Evolutionary conservation across 176 grass and related monocot genomes (phyloP), one percentile per base, ranked within the genome.

Genomic region (Aegilops speltoides): DNA sequence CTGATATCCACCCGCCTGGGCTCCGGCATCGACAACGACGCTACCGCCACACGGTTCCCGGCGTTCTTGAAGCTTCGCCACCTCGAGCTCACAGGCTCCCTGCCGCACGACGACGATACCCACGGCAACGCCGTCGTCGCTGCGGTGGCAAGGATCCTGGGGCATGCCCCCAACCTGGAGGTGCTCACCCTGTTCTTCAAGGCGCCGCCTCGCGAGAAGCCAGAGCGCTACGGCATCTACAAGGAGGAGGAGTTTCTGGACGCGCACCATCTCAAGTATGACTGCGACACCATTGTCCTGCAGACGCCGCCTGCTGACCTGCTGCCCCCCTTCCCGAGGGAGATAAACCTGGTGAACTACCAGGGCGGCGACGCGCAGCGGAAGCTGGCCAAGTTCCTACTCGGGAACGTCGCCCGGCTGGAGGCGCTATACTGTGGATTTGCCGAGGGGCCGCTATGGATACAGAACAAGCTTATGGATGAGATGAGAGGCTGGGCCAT

Each of bases 261-360:
- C 33, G 8, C 13, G 14, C 79, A 83, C 33, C 20, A 19, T 17
- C 86, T 88, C 71, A 68, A 13, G n/a, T 83, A 88, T 20, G 14
- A 68, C 70, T 1, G 19, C 41, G 7, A 0, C 17, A 3, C 3
- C 19, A 23, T 68, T 24, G 0, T 14, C 45, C 23, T 37, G 23
- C n/a, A 46, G 6, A 24, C 23, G 7, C 41, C 7, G 23, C 72
- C 23, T 2, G 45, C 16, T 17, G 3, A 24, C 3, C 1, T 23
- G 4, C 4, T 13, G 17, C 10, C 59, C 41, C 40, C 41, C 20
- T 88, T 62, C 86, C 63, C 77, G 62, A 77, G 62, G 80, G 72
- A 70, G 86, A 83, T 83, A 25, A 83, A 78, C 48, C 40, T 77
- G 23, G 86, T 83, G 24, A 63, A 88, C 8, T 88, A 88, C 46